Conservation (phyloP, 2,329 filamentous ascomycete species). For the Pseudohalonectria lignicola region DNA sequence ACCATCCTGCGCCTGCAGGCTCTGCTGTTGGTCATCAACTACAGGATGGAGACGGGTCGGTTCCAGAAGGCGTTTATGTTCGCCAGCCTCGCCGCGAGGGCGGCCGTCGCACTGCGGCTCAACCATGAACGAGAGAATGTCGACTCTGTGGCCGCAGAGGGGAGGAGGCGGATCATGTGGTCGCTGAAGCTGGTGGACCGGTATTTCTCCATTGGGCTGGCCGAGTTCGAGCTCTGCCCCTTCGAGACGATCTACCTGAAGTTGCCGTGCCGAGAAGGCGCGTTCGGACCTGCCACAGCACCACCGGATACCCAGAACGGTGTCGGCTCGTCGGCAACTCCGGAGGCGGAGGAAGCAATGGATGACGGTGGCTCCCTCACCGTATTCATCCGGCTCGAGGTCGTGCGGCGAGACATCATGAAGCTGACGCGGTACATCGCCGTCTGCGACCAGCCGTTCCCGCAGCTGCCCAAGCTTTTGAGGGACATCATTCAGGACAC, state of each 20-base stretch:
- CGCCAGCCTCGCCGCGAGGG: constrained; percentile 20
- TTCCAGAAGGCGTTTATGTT: constrained; percentile 24
- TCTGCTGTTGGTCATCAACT: constrained; percentile 18
- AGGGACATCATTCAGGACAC: constrained; percentile 10
- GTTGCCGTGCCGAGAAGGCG: constrained; percentile 20
- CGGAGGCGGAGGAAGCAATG: not conserved
- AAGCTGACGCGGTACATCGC: constrained; percentile 10
- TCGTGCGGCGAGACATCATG: constrained; percentile 11
- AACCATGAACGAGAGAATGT: constrained; percentile 26
- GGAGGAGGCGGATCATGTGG: constrained; percentile 26
- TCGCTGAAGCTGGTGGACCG: constrained; percentile 26
- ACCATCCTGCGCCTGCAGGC: constrained; percentile 21
- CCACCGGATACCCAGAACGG: too few species aligned
- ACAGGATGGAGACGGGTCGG: constrained; percentile 19
- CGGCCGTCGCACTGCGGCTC: constrained; percentile 24
- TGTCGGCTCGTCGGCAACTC: not conserved
- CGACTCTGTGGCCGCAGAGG: constrained; percentile 21
- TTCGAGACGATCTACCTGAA: constrained; percentile 25
- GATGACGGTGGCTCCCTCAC: constrained; percentile 7
- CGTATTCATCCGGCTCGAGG: constrained; percentile 8
- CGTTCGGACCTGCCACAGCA: too few species aligned
- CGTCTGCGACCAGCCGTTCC: constrained; percentile 11
- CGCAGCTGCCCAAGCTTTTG: constrained; percentile 9
- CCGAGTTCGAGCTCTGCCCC: constrained; percentile 27
- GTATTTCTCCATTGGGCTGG: constrained; percentile 27